Evolutionary conservation across 2,329 filamentous ascomycete species (phyloP).

Genomic region (Xylariaceae sp.): DNA sequence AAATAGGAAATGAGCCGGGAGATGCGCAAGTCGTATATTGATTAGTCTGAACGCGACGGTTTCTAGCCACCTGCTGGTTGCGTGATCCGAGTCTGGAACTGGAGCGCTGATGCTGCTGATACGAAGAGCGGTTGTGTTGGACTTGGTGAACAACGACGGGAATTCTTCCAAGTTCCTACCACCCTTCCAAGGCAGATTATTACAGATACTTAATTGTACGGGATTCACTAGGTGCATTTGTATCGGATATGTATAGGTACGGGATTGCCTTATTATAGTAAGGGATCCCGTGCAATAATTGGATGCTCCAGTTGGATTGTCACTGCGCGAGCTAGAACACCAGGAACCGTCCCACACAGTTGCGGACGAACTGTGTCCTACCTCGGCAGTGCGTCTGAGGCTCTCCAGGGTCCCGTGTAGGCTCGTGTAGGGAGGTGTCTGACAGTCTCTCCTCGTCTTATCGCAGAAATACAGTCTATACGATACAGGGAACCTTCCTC

Average conservation of each 20-base stretch:
- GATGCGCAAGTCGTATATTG: background rate
- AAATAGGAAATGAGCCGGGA: slow-evolving; percentile 1
- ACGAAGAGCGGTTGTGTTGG: slow-evolving; percentile 1
- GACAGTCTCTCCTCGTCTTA: background rate
- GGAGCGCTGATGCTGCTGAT: slow-evolving; percentile 1
- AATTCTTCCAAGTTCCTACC: background rate
- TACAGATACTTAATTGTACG: background rate
- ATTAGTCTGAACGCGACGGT: slow-evolving; percentile 1
- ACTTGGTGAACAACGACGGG: background rate
- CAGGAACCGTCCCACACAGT: background rate
- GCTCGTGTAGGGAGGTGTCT: background rate
- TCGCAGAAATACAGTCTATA: background rate
- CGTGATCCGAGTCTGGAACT: slow-evolving; percentile 3
- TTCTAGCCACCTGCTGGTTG: background rate
- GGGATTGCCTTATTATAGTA: too few relatives aligned
- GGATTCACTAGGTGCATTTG: too few relatives aligned
- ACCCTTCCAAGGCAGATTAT: background rate
- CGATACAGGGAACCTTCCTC: background rate
- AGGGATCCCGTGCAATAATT: too few relatives aligned
- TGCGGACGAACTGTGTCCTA: background rate
- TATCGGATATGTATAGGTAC: too few relatives aligned
- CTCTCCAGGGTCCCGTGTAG: too few relatives aligned
- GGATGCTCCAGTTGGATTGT: background rate
- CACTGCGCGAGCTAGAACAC: background rate
- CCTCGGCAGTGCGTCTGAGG: background rate